Conservation (phyloP, 768 basidiomycete species). For the Podaxis mareebaensis region DNA sequence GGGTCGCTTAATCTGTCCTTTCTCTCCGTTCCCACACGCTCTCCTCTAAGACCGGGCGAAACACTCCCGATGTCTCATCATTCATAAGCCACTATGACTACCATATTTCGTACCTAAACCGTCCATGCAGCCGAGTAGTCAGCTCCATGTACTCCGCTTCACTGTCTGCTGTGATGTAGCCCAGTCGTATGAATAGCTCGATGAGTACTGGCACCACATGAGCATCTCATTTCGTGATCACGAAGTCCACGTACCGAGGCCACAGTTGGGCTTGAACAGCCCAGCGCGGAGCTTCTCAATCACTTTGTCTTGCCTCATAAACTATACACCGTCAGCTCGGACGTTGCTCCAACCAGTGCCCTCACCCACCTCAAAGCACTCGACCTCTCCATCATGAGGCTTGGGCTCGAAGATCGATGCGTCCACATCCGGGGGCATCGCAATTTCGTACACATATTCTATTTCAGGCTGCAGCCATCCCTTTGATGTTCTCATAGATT, state of each 20-base stretch:
- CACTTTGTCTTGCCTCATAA: constrained; percentile 65
- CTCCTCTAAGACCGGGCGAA: constrained; percentile 2
- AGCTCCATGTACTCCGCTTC: constrained; percentile 85
- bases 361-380: constrained; percentile 75
- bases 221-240: not conserved
- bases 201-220: constrained; percentile 59
- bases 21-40: constrained; percentile 12
- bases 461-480: constrained; percentile 91
- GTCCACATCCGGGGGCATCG: constrained; percentile 55
- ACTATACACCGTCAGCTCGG: constrained; percentile 38
- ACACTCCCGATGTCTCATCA: constrained; percentile 3
- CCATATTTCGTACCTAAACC: constrained; percentile 65
- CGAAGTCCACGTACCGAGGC: constrained; percentile 55
- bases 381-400: constrained; percentile 92
- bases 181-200: constrained; percentile 87
- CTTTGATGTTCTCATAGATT: constrained; percentile 44
- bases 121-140: constrained; percentile 68
- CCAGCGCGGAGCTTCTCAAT: constrained; percentile 62
- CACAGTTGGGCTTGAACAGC: constrained; percentile 93
- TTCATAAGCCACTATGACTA: constrained; percentile 36
- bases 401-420: constrained; percentile 57
- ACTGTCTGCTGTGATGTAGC: constrained; percentile 82
- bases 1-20: constrained; percentile 3
- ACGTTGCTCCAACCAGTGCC: not conserved
- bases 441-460: constrained; percentile 82